phyloP scores from a whole-genome alignment of 768 basidiomycete genomes.

The Obba rivulosa region DNA sequence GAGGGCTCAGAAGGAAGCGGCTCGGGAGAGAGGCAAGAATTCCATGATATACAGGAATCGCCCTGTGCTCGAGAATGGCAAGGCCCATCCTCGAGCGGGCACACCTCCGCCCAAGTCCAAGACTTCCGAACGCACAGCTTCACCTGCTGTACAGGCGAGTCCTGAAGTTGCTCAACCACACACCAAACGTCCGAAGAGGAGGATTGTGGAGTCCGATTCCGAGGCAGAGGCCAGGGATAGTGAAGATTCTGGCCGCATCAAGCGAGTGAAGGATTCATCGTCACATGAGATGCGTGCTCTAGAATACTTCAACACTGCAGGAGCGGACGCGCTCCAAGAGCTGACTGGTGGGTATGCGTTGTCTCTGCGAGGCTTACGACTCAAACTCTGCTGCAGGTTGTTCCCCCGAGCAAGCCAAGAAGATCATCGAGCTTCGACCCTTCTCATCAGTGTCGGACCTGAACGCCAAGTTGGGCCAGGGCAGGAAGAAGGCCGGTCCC shows the following conservation, averaged over 20 bases:
- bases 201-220: constrained; percentile 64
- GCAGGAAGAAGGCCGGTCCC: constrained; percentile 81
- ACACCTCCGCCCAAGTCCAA: constrained; percentile 19
- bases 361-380: neutral
- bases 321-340: constrained; percentile 62
- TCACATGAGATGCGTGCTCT: constrained; percentile 47
- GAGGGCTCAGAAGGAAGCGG: constrained; percentile 58
- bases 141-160: constrained; percentile 34
- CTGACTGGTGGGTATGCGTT: constrained; percentile 52
- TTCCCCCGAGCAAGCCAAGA: constrained; percentile 70
- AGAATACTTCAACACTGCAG: constrained; percentile 63
- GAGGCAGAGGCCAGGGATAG: constrained; percentile 43
- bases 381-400: constrained; percentile 50
- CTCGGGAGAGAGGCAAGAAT: constrained; percentile 71
- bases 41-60: constrained; percentile 81
- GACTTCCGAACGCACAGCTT: constrained; percentile 29
- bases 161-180: constrained; percentile 37
- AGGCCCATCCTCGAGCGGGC: constrained; percentile 9
- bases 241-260: constrained; percentile 32
- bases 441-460: constrained; percentile 76
- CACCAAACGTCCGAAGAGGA: constrained; percentile 50
- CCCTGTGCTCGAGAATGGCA: constrained; percentile 34
- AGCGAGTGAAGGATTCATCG: constrained; percentile 28
- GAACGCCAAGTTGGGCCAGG: constrained; percentile 69
- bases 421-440: constrained; percentile 74